Base-by-base conservation (phyloP, 345 rosid genomes). In the Noccaea caerulescens region DNA sequence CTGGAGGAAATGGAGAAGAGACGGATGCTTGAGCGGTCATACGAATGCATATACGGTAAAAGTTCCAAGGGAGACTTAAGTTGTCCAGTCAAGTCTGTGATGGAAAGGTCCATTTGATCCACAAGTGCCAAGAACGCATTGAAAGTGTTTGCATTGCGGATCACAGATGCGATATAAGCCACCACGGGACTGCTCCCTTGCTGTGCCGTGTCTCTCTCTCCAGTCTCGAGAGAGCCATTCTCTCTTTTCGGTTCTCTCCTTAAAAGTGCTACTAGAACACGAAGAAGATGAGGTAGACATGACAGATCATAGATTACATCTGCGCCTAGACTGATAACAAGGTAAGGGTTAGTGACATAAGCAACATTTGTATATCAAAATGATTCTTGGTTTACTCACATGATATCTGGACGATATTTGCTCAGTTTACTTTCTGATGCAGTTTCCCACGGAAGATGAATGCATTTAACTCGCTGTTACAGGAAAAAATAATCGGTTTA, bases 381-480 rank as follows among this genome's bases (percentile, higher is more conserved):
- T 34, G 10, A 27, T 14, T 67, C 1, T 53, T 0, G 51, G 37
- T 42, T 63, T 50, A 65, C 94, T 80, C 72, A 89, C 98, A 88
- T 58, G 10, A 92, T 82, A 60, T 89, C 92, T 44, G 91, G 94
- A 54, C 47, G 53, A 36, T 78, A 81, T 60, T 72, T 58, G 8
- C 72, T 74, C 60, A 89, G 72, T 58, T 80, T 88, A 25, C 71
- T 75, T 66, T 77, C 87, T 1, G 82, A 66, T 68, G 88, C 93
- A 56, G 86, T 85, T 80, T 88, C 95, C 96, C 96, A 92, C 8
- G 93, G 90, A 63, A 92, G 83, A 82, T 84, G 85, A 61, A 88
- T 68, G 76, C 96, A 85, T 72, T 82, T 74, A 30, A 92, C 86
- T 88, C 71, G 76, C 71, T 67, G 80, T 61, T 57, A 39, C 49